Evolutionary conservation across 1,139 yeast genomes (phyloP).

Genomic region (Pichia norvegensis): DNA sequence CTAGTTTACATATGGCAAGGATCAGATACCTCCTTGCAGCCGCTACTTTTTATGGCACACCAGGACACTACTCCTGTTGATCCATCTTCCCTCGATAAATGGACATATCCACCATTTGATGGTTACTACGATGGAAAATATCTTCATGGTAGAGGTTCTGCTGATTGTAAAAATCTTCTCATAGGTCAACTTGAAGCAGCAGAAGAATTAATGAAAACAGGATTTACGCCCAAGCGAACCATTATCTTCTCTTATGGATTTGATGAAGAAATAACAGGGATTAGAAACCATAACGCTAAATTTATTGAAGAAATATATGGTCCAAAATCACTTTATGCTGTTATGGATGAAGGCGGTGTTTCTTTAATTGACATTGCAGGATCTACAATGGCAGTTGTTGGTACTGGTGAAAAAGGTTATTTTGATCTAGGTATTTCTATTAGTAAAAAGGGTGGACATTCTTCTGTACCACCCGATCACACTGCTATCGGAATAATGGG

Average conservation of each 20-base stretch:
- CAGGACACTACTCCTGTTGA: conserved; percentile 47
- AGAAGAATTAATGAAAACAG: conserved; percentile 35
- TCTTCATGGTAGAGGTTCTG: conserved; percentile 40
- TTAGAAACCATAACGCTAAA: conserved; percentile 26
- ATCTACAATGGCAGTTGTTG: conserved; percentile 34
- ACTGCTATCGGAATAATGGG: conserved; percentile 42
- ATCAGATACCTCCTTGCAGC: conserved; percentile 32
- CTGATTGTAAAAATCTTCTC: conserved; percentile 41
- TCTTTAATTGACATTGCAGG: conserved; percentile 30
- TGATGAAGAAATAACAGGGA: conserved; percentile 41
- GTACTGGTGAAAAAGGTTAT: conserved; percentile 44
- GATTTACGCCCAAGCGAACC: conserved; percentile 37
- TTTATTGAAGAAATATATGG: conserved; percentile 34
- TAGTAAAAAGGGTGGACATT: conserved; percentile 43
- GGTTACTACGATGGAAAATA: conserved; percentile 36
- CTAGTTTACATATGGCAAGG: conserved; percentile 66
- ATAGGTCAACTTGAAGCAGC: conserved; percentile 37
- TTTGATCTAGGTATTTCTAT: conserved; percentile 34
- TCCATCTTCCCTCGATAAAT: conserved; percentile 32
- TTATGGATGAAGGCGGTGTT: conserved; percentile 42
- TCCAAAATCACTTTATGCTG: conserved; percentile 33
- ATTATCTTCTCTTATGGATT: conserved; percentile 40
- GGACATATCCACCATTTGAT: conserved; percentile 40
- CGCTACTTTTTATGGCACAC: conserved; percentile 40
- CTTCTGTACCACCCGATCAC: conserved; percentile 42